phyloP scores from a whole-genome alignment of 1,284 basidiomycete genomes.

The Fistulinella cinereoalba region DNA sequence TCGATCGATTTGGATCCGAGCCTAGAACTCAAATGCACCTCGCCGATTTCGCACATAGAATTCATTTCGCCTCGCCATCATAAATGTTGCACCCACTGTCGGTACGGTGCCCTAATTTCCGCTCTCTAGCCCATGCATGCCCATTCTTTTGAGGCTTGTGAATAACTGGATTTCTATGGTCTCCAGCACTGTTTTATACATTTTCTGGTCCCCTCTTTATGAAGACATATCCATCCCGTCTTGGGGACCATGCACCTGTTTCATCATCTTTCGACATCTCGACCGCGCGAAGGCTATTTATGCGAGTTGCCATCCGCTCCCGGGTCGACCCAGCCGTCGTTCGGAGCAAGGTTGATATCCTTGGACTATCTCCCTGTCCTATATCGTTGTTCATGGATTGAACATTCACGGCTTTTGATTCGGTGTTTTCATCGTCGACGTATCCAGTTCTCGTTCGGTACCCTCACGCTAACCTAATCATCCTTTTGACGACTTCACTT shows the following conservation, averaged over 20 bases:
- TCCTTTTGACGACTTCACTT: conserved; percentile 33
- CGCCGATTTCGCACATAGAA: conserved; percentile 28
- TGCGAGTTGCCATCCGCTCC: conserved; percentile 24
- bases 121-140: conserved; percentile 36
- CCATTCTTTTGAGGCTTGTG: conserved; percentile 35
- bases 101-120: conserved; percentile 34
- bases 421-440: conserved; percentile 31
- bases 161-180: conserved; percentile 36
- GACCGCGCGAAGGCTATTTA: conserved; percentile 35
- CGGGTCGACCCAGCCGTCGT: conserved; percentile 22
- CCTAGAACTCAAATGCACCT: conserved; percentile 34
- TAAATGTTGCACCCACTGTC: conserved; percentile 28
- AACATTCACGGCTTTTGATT: conserved; percentile 30
- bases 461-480: conserved; percentile 37
- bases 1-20: conserved; percentile 52
- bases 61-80: conserved; percentile 22
- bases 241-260: conserved; percentile 33
- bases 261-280: conserved; percentile 35
- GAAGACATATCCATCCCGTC: conserved; percentile 69
- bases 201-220: conserved; percentile 38
- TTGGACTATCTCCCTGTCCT: conserved; percentile 31
- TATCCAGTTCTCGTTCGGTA: conserved; percentile 35
- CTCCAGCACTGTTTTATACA: conserved; percentile 27
- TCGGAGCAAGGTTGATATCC: conserved; percentile 32
- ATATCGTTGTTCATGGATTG: conserved; percentile 39